Base-by-base conservation (phyloP, 768 basidiomycete species). In the Russula foetens region DNA sequence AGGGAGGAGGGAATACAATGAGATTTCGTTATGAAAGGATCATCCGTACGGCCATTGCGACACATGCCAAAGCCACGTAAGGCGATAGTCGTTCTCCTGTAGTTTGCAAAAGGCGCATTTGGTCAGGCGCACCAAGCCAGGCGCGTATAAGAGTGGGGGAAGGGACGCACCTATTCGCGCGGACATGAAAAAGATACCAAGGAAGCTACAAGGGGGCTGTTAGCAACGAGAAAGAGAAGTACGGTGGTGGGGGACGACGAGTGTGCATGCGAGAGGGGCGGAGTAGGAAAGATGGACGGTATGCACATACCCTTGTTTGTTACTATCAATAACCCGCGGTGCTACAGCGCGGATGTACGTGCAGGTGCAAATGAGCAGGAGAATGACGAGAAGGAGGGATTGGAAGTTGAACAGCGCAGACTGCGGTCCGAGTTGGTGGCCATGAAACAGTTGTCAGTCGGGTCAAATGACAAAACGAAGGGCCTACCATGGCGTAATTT, bases 341-440 rank as follows among this genome's bases (percentile, higher is more conserved):
- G 91, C 86, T 17, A 95, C 86, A 0, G 91, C 86, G 47, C 97
- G 85, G 15, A 95, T 81, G 73, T 98, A 99, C 4, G 96, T 94
- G 77, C 92, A 98, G 59, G 97, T 98, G 77, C 97, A 99, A 61
- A 98, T 93, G 72, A 90, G 79, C 51, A 99, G 81, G 9, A 98
- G 82, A 65, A 98, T 86, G 71, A 96, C 93, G 69, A 96, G 85
- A 21, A 99, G 81, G 21, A 99, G 81, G 0, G 95, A 93, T 73
- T 96, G 88, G 71, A 99, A 99, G 76, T 98, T 96, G 85, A 98
- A 98, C 24, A 99, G 81, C 2, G 97, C 97, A 29, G 96, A 95
- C 87, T 89, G 70, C 7, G 7, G 43, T 19, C 9, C n/a, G 9
- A 4, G 7, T 14, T 3, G n/a, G 14, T 38, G 12, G 7, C 7